phyloP scores from a whole-genome alignment of 2,329 filamentous ascomycete genomes.

The Huntiella omanensis region DNA sequence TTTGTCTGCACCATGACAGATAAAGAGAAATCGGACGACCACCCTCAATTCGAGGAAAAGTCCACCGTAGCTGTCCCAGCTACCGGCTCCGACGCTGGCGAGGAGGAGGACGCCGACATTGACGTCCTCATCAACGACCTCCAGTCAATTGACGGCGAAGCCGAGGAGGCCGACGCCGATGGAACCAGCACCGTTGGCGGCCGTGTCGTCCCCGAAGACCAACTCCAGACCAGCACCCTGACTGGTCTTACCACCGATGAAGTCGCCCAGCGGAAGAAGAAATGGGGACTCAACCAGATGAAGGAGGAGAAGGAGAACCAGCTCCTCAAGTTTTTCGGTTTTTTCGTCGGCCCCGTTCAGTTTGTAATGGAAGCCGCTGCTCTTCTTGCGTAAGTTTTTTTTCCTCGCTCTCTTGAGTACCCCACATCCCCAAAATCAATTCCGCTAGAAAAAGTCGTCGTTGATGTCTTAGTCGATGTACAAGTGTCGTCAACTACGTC shows the following conservation, averaged over 20 bases:
- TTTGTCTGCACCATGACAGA: no score
- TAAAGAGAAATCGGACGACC: constrained; percentile 20
- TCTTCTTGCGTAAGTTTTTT: constrained; percentile 63
- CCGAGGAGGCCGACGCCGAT: constrained; percentile 44
- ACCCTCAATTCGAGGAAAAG: constrained; percentile 46
- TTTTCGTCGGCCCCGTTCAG: constrained; percentile 78
- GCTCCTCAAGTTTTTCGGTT: constrained; percentile 62
- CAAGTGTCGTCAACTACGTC: no score
- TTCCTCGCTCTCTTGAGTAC: constrained; percentile 37
- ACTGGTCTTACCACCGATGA: constrained; percentile 54
- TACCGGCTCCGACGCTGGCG: constrained; percentile 26
- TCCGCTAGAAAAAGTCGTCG: background rate
- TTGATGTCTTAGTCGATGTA: no score
- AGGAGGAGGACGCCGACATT: constrained; percentile 65
- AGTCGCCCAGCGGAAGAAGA: constrained; percentile 43
- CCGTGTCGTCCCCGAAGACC: constrained; percentile 49
- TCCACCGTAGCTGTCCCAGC: constrained; percentile 19
- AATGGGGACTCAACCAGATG: constrained; percentile 73
- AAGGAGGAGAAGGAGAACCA: constrained; percentile 79
- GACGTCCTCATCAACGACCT: constrained; percentile 76
- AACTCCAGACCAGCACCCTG: constrained; percentile 54
- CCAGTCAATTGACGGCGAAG: constrained; percentile 59
- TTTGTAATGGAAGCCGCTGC: constrained; percentile 85
- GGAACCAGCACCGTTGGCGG: constrained; percentile 28
- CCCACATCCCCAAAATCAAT: background rate